phyloP scores from a whole-genome alignment of 2,329 filamentous ascomycete species.

The Hymenoscyphus scutula region DNA sequence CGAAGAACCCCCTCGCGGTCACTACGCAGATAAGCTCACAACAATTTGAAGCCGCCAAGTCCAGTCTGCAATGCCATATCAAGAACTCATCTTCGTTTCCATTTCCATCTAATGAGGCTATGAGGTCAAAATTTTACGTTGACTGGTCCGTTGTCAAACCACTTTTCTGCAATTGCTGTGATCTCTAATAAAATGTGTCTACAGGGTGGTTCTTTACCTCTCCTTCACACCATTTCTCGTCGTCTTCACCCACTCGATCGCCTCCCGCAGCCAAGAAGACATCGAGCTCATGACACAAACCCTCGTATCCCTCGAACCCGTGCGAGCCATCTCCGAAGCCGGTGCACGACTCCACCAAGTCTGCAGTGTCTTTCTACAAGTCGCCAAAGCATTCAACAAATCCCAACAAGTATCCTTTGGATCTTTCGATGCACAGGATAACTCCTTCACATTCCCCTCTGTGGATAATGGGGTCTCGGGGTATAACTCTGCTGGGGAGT shows the following conservation, averaged over 20 bases:
- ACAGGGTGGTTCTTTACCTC: constrained; percentile 19
- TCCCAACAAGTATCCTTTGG: constrained; percentile 15
- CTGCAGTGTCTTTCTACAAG: constrained; percentile 19
- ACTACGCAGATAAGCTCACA: constrained; percentile 19
- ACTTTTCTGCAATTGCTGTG: not conserved
- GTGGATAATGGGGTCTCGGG: not conserved
- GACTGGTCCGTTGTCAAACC: constrained; percentile 14
- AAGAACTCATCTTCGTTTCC: constrained; percentile 14
- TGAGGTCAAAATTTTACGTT: constrained; percentile 18
- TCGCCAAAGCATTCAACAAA: constrained; percentile 19
- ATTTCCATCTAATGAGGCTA: constrained; percentile 14
- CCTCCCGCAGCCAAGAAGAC: constrained; percentile 15
- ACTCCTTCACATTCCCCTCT: constrained; percentile 16
- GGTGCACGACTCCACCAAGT: constrained; percentile 16
- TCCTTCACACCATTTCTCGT: constrained; percentile 24
- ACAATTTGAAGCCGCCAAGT: constrained; percentile 19
- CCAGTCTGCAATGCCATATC: constrained; percentile 21
- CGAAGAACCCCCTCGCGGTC: constrained; percentile 15
- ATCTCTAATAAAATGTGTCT: not conserved
- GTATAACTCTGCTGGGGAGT: not conserved
- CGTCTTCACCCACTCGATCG: constrained; percentile 23
- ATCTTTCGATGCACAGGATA: constrained; percentile 16
- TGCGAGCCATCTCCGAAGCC: constrained; percentile 15
- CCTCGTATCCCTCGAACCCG: constrained; percentile 17
- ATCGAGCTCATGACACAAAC: constrained; percentile 18